Evolutionary conservation across 768 basidiomycete genomes (phyloP).

Genomic region (Suillus decipiens): DNA sequence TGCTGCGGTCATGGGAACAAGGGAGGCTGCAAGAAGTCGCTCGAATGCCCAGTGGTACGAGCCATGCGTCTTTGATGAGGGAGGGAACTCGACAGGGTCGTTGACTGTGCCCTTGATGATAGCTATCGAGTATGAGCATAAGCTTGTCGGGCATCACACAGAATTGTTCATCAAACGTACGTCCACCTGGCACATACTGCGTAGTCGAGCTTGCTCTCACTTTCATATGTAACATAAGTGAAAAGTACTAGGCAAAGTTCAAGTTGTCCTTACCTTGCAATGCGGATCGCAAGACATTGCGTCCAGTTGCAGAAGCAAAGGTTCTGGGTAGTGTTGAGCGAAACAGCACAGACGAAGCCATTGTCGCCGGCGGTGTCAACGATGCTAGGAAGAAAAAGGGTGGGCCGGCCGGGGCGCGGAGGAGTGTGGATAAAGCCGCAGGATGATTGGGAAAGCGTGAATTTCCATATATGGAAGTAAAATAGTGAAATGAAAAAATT

Average conservation of each 20-base stretch:
- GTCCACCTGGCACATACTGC: conserved; percentile 58
- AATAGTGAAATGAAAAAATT: conserved; percentile 33
- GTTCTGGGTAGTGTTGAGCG: conserved; percentile 50
- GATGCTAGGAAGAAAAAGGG: neutral
- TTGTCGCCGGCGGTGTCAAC: conserved; percentile 27
- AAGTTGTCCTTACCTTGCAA: conserved; percentile 40
- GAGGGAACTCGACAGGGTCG: conserved; percentile 89
- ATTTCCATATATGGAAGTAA: neutral
- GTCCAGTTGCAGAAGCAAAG: conserved; percentile 38
- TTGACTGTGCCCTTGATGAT: conserved; percentile 92
- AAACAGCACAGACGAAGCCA: conserved; percentile 52
- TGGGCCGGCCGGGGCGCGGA: neutral
- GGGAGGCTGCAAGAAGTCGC: conserved; percentile 81
- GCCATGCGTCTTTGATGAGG: conserved; percentile 78
- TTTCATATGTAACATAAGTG: conserved; percentile 22
- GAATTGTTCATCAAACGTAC: neutral
- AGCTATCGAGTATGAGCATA: conserved; percentile 43
- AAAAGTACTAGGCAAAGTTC: neutral
- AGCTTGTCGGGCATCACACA: neutral
- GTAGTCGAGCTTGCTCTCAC: conserved; percentile 39
- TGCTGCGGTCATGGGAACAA: conserved; percentile 91
- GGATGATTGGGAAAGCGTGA: neutral
- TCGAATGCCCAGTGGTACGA: conserved; percentile 95
- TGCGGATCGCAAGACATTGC: conserved; percentile 41
- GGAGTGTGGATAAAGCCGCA: neutral